Evolutionary conservation across 2,329 filamentous ascomycete genomes (phyloP).

Genomic region (Xylariaceae sp.): DNA sequence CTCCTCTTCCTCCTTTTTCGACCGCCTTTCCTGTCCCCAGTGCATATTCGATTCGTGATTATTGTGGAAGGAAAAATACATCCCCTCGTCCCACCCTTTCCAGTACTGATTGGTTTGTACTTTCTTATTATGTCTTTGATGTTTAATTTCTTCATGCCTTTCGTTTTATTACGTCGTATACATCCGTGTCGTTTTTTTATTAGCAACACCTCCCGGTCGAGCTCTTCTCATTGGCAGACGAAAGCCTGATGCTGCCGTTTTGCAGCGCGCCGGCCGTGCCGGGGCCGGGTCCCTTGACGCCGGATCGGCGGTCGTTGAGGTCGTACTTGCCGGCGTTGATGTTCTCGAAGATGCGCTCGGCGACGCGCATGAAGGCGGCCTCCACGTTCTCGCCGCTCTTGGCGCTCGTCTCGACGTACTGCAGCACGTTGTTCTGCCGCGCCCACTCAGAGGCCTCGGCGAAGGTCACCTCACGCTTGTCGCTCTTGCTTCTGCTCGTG

Average conservation of each 20-base stretch:
- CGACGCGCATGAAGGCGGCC: slow-evolving; percentile 84
- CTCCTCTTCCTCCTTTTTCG: no score
- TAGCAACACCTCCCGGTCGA: slow-evolving; percentile 45
- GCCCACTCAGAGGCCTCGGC: slow-evolving; percentile 92
- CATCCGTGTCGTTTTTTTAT: slow-evolving; percentile 3
- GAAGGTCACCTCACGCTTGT: slow-evolving; percentile 66
- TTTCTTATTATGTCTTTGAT: no score
- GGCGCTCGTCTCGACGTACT: slow-evolving; percentile 93
- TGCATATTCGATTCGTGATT: no score
- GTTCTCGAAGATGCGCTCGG: slow-evolving; percentile 92
- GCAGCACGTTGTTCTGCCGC: slow-evolving; percentile 72
- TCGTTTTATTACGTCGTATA: no score
- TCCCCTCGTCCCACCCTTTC: no score
- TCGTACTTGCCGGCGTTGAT: slow-evolving; percentile 95
- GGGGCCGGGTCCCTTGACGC: slow-evolving; percentile 70
- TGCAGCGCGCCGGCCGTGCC: slow-evolving; percentile 36
- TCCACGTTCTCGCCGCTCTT: slow-evolving; percentile 96
- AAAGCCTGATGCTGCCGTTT: slow-evolving; percentile 47
- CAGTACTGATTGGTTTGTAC: no score
- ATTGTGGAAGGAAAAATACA: no score
- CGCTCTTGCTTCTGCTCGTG: no score
- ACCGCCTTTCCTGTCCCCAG: no score
- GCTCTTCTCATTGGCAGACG: slow-evolving; percentile 34
- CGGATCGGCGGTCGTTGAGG: slow-evolving; percentile 84
- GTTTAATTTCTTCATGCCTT: no score